phyloP scores from a whole-genome alignment of 2,329 filamentous ascomycete species.

The Uncinocarpus reesii region DNA sequence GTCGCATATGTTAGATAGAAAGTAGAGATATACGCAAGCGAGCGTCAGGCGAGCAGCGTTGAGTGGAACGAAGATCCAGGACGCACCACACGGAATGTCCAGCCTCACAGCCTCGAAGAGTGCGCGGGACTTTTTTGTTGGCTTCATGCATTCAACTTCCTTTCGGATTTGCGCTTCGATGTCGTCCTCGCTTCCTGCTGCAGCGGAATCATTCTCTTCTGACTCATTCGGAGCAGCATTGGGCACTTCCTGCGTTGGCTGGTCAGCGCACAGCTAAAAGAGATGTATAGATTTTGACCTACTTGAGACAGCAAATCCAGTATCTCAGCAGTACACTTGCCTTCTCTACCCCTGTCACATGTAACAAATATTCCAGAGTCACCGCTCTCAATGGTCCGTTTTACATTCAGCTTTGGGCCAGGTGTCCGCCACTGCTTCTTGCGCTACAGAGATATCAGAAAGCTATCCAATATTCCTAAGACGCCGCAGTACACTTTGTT shows the following conservation, averaged over 20 bases:
- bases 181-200: slow-evolving; percentile 36
- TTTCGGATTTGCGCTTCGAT: slow-evolving; percentile 52
- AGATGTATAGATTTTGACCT: background rate
- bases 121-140: slow-evolving; percentile 37
- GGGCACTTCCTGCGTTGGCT: slow-evolving; percentile 13
- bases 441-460: slow-evolving; percentile 12
- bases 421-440: slow-evolving; percentile 25
- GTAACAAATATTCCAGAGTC: slow-evolving; percentile 55
- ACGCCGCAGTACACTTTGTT: background rate
- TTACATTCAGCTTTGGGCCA: slow-evolving; percentile 12
- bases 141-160: slow-evolving; percentile 46
- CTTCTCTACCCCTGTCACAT: slow-evolving; percentile 52
- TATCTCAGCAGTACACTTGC: slow-evolving; percentile 49
- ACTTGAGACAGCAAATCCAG: slow-evolving; percentile 49
- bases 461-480: background rate
- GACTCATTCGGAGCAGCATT: slow-evolving; percentile 4
- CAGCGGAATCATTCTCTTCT: slow-evolving; percentile 19
- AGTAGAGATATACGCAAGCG: background rate
- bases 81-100: slow-evolving; percentile 41
- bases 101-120: slow-evolving; percentile 45
- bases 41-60: background rate
- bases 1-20: slow-evolving; percentile 21
- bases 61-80: slow-evolving; percentile 6
- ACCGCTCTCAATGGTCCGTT: slow-evolving; percentile 34
- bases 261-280: background rate